phyloP scores from a whole-genome alignment of 306 rosid species.

The Cucurbita ficifolia region DNA sequence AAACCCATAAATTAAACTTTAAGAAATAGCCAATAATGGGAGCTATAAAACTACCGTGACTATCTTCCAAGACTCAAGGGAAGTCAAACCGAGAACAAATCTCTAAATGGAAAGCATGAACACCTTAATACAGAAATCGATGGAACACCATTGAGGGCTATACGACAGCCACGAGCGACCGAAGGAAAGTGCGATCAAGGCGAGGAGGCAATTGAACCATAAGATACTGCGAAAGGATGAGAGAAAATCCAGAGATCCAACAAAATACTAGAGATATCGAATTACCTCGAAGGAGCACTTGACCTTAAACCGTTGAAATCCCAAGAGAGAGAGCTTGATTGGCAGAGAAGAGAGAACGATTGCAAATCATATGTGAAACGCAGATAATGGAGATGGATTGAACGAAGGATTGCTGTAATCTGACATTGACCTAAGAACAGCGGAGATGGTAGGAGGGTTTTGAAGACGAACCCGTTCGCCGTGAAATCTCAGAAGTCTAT shows the following conservation, averaged over 20 bases:
- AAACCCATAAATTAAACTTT: neutral
- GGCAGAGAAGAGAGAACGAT: neutral
- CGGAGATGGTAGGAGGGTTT: too few relatives aligned
- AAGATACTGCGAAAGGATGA: neutral
- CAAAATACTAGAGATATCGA: neutral
- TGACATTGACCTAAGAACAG: too few relatives aligned
- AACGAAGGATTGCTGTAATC: too few relatives aligned
- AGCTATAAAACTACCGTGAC: neutral
- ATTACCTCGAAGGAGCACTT: neutral
- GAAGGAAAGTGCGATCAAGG: neutral
- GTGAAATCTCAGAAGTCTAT: too few relatives aligned
- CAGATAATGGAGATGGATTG: too few relatives aligned
- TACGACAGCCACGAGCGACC: neutral
- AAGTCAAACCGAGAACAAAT: neutral
- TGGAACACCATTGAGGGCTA: neutral
- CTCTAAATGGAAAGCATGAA: neutral
- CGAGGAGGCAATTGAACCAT: neutral
- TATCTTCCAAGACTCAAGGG: neutral
- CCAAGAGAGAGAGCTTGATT: neutral
- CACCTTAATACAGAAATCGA: neutral
- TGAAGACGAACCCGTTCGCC: too few relatives aligned
- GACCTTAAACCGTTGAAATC: neutral
- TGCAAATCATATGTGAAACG: too few relatives aligned
- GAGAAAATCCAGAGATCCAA: neutral
- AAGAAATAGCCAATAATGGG: neutral